Evolutionary conservation across 2,329 filamentous ascomycete genomes (phyloP), one percentile per base, ranked within the genome.

Genomic region (Fusarium coicis): DNA sequence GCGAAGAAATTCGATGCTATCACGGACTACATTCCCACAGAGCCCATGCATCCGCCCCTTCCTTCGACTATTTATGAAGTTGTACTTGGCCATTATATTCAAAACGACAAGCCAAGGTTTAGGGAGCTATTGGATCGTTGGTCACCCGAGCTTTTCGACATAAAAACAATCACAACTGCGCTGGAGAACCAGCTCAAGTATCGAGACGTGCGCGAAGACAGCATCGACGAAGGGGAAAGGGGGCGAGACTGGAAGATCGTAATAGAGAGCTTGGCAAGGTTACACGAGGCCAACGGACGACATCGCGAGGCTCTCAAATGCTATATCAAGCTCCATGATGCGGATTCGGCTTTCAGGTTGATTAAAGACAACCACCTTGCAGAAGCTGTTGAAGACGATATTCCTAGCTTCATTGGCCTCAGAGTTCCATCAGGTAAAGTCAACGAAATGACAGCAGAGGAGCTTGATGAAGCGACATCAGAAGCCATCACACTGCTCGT

Each of bases 311-410:
- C 97, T 4, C 85, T 99, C 49, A 92, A 90, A 78, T 96, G 93
- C 81, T 97, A 97, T 79, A 97, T 99, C 79, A 91, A 90, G 70
- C 88, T 98, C 7, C 95, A 98, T 79, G 94, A 99, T 82, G 95
- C 95, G 2, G 95, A 98, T 79, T 92, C 93, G 15, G 93, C 94
- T 0, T 96, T 99, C 88, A 85, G 88, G 18, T 84, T 99, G 66
- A 97, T 99, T 76, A 90, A 91, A 68, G 93, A 97, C 43, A 93
- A 94, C 76, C 95, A 97, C 79, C 87, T 99, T n/a, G 91, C 97
- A 1, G 95, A 97, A 77, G 92, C 94, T 2, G 91, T 98, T 18
- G 90, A 90, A 2, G 95, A 98, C 77, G 95, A 99, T 79, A 95
- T 99, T 40, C 92, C 95, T 9, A 92, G 93, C 40, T 93, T 99